Evolutionary conservation across 1,139 yeast genomes (phyloP).

Genomic region (Lipomyces yarrowii): DNA sequence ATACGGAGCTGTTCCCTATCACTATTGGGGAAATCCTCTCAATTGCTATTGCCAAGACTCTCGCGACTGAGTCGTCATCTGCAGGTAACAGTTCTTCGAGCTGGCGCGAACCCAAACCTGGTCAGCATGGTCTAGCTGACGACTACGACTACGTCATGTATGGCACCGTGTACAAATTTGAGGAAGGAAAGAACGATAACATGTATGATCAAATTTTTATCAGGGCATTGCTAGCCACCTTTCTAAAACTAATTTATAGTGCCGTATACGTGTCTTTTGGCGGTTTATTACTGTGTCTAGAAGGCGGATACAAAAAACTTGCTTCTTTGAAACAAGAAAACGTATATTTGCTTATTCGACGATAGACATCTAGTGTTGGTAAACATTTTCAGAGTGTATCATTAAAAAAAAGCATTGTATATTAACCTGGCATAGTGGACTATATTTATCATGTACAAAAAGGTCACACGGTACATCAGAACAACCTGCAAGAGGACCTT

Average conservation of each 20-base stretch:
- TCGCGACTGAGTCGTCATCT: constrained; percentile 62
- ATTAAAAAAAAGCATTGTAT: not conserved
- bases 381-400: not conserved
- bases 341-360: constrained; percentile 87
- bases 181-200: constrained; percentile 72
- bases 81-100: constrained; percentile 58
- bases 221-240: not conserved
- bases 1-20: constrained; percentile 90
- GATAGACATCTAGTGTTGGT: constrained; percentile 37
- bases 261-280: constrained; percentile 95
- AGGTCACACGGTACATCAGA: not conserved
- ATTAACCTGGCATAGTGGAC: not conserved
- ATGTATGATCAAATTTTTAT: constrained; percentile 39
- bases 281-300: constrained; percentile 89
- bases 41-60: constrained; percentile 80
- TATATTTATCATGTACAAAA: not conserved
- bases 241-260: constrained; percentile 52
- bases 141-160: constrained; percentile 98
- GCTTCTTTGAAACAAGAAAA: constrained; percentile 91
- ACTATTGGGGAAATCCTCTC: constrained; percentile 76
- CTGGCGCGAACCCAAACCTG: constrained; percentile 85
- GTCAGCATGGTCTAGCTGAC: constrained; percentile 86
- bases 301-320: constrained; percentile 90
- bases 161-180: constrained; percentile 96
- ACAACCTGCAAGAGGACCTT: not conserved